These are phyloP conservation scores for Stephanodiscus minutulus DNA, from an alignment of 108 stramenopile genomes.

Conservation along the genomic window DNA sequence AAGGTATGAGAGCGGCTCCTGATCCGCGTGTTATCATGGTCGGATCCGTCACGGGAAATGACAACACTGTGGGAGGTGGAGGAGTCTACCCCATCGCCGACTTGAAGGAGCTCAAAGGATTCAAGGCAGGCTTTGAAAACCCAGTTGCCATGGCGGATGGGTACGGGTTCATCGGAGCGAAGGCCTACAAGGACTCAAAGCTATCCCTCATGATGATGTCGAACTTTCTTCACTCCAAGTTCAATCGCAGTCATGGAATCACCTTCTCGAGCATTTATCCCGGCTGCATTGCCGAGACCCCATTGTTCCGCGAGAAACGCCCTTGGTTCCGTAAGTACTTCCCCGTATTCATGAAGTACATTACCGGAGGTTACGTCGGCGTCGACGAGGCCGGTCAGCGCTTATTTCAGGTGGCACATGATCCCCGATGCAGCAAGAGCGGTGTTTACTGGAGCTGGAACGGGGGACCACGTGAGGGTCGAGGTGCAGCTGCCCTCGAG, in stretches of 20 bases:
- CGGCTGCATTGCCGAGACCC: slow-evolving; percentile 96
- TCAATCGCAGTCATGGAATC: slow-evolving; percentile 88
- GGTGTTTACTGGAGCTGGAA: slow-evolving; percentile 71
- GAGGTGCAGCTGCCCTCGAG: slow-evolving; percentile 86
- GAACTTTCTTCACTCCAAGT: slow-evolving; percentile 89
- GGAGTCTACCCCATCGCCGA: slow-evolving; percentile 93
- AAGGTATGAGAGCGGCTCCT: slow-evolving; percentile 64
- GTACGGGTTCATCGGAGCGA: slow-evolving; percentile 89
- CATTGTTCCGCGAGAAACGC: slow-evolving; percentile 95
- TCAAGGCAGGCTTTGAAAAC: slow-evolving; percentile 82
- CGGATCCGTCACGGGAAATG: slow-evolving; percentile 90
- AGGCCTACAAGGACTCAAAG: slow-evolving; percentile 93
- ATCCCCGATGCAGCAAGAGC: slow-evolving; percentile 83
- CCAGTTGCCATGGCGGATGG: slow-evolving; percentile 91
- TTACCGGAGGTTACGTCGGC: slow-evolving; percentile 88
- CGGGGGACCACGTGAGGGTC: slow-evolving; percentile 85
- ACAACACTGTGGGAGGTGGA: slow-evolving; percentile 91
- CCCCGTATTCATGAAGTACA: slow-evolving; percentile 86
- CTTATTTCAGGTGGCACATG: slow-evolving; percentile 83
- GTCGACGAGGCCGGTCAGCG: slow-evolving; percentile 89
- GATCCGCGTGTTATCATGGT: slow-evolving; percentile 85
- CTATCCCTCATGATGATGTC: slow-evolving; percentile 89
- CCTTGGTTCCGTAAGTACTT: slow-evolving; percentile 90
- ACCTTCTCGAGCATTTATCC: slow-evolving; percentile 94
- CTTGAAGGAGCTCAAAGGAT: slow-evolving; percentile 83